A percentile compares a stretch with the other conserved stretches of the same genome.
Evolutionary conservation across 495 filamentous ascomycete genomes (phyloP).

Genomic region (Parathielavia hyrcaniae): DNA sequence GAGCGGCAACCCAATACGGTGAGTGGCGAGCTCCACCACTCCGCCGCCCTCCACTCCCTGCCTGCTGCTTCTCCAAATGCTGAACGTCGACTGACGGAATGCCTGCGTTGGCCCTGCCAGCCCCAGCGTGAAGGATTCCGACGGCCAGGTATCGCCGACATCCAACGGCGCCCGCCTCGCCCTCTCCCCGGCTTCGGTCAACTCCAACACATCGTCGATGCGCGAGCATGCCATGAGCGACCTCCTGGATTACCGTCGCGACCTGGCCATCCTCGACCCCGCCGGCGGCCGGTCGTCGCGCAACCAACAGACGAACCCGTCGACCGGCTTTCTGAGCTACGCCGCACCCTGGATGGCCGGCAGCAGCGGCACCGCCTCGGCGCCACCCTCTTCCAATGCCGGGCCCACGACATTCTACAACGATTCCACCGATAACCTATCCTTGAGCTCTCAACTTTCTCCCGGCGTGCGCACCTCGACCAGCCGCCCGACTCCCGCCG

Average conservation of each 20-base stretch:
- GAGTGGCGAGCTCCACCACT: slow-evolving; percentile 21
- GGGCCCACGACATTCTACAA: slow-evolving; percentile 52
- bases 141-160: slow-evolving; percentile 49
- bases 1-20: slow-evolving; percentile 41
- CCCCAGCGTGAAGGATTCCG: slow-evolving; percentile 37
- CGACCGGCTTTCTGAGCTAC: slow-evolving; percentile 41
- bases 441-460: slow-evolving; percentile 53
- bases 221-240: slow-evolving; percentile 49
- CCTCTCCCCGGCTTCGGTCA: slow-evolving; percentile 44
- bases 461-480: slow-evolving; percentile 62
- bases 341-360: slow-evolving; percentile 46
- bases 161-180: slow-evolving; percentile 39
- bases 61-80: not conserved
- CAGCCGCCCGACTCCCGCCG: slow-evolving; percentile 44
- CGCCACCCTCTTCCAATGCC: slow-evolving; percentile 29
- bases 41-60: not conserved
- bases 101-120: slow-evolving; percentile 26
- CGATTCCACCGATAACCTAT: slow-evolving; percentile 60
- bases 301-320: slow-evolving; percentile 50
- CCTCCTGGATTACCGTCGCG: slow-evolving; percentile 60
- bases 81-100: slow-evolving; percentile 23
- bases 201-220: slow-evolving; percentile 42
- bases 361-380: slow-evolving; percentile 32
- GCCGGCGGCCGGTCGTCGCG: slow-evolving; percentile 45
- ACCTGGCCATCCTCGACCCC: slow-evolving; percentile 62